Percentiles rank a stretch among this genome's conserved stretches.
Conservation (phyloP, 2,329 filamentous ascomycete species). For the Colletotrichum noveboracense region DNA sequence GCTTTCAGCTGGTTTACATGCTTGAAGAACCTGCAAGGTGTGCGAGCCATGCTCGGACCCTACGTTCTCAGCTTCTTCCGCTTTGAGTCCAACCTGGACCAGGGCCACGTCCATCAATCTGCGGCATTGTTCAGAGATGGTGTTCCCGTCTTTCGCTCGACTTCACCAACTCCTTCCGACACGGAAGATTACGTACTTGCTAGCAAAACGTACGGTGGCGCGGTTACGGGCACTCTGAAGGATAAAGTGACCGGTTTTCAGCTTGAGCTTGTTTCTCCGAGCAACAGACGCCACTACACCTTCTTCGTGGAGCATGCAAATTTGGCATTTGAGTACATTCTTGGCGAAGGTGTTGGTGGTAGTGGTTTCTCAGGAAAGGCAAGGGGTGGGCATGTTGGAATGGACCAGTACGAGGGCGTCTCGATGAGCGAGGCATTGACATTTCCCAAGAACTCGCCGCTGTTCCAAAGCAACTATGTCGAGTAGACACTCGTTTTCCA, state of each 20-base stretch:
- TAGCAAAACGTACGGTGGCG: constrained; percentile 20
- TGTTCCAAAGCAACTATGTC: constrained; percentile 23
- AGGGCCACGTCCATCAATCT: neutral
- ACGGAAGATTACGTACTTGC: neutral
- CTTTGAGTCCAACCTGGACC: neutral
- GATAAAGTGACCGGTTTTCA: neutral
- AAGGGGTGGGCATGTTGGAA: constrained; percentile 10
- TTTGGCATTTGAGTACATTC: neutral
- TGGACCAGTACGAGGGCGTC: constrained; percentile 13
- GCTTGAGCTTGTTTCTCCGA: neutral
- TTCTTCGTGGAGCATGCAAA: neutral
- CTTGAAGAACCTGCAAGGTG: neutral
- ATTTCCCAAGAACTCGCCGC: constrained; percentile 23
- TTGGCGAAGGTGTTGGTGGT: constrained; percentile 23
- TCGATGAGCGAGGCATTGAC: constrained; percentile 21
- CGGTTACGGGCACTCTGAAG: constrained; percentile 21
- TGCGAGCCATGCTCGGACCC: neutral
- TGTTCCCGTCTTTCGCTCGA: neutral
- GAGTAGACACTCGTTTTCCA: neutral
- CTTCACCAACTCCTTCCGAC: neutral
- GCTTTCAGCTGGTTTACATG: neutral
- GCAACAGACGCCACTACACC: neutral
- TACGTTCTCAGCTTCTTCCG: neutral
- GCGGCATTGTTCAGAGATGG: neutral
- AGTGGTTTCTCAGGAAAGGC: constrained; percentile 14